Percentiles rank a stretch among this genome's conserved stretches.
Evolutionary conservation across 768 basidiomycete species (phyloP).

Genomic region (Russula sp.): DNA sequence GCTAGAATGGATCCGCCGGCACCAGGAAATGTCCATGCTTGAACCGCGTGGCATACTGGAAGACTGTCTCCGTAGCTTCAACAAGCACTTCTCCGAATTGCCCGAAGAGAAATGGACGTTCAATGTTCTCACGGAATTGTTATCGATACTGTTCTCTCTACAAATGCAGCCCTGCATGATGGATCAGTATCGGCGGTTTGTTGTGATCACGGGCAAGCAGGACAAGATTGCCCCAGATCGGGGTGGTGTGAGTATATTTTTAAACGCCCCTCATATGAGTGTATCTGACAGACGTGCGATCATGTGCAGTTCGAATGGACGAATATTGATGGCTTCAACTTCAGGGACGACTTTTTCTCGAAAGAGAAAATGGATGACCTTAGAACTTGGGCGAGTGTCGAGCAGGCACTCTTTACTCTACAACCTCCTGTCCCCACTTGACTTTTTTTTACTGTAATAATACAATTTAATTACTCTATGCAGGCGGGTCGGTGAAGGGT

Average conservation of each 20-base stretch:
- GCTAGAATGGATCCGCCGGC: constrained; percentile 21
- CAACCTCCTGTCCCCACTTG: background rate
- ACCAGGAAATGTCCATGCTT: constrained; percentile 24
- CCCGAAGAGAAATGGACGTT: constrained; percentile 38
- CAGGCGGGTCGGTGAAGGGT: too few species aligned
- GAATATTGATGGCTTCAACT: constrained; percentile 47
- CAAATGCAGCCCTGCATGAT: constrained; percentile 64
- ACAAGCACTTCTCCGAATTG: constrained; percentile 39
- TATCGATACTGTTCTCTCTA: constrained; percentile 37
- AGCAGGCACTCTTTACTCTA: constrained; percentile 12
- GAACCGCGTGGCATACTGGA: constrained; percentile 46
- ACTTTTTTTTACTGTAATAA: too few species aligned
- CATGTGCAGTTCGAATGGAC: constrained; percentile 53
- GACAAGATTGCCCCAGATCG: constrained; percentile 36
- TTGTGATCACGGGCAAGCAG: constrained; percentile 48
- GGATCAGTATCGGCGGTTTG: constrained; percentile 61
- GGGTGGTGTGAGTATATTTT: constrained; percentile 47
- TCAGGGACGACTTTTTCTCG: constrained; percentile 55
- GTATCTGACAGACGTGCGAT: constrained; percentile 13
- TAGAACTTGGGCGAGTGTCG: constrained; percentile 17
- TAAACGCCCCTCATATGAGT: background rate
- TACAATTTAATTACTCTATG: too few species aligned
- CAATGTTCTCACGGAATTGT: constrained; percentile 47
- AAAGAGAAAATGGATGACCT: constrained; percentile 26
- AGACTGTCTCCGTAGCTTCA: constrained; percentile 44